A percentile compares a stretch with the other conserved stretches of the same genome.
Conservation (phyloP, 306 rosid species). For the Vicia villosa region DNA sequence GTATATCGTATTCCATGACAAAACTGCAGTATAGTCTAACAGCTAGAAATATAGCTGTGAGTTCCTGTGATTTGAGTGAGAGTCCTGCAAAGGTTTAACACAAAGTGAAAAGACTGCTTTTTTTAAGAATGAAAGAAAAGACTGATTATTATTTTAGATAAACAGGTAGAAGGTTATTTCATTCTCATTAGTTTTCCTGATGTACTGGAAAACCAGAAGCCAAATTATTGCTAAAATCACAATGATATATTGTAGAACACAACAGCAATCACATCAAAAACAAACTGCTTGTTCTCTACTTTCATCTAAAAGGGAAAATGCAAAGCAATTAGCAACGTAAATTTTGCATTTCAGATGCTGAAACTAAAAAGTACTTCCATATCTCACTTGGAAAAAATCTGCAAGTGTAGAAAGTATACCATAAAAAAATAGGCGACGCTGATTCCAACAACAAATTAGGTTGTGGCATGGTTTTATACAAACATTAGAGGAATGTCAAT, state of each 20-base stretch:
- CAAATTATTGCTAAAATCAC: not conserved
- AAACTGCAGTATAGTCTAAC: conserved; percentile 77
- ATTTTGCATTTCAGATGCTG: not conserved
- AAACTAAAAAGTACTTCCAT: not conserved
- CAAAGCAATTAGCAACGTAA: not conserved
- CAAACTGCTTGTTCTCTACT: not conserved
- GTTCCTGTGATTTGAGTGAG: conserved; percentile 80
- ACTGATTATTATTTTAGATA: not conserved
- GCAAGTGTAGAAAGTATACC: not conserved
- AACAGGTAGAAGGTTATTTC: not conserved
- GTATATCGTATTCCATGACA: conserved; percentile 82
- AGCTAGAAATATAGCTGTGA: conserved; percentile 68
- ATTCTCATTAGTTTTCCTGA: not conserved
- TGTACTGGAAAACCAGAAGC: not conserved
- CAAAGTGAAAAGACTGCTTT: not conserved
- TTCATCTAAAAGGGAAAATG: conserved; percentile 14
- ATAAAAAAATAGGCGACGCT: not conserved
- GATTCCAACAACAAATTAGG: not conserved
- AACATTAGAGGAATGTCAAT: not conserved
- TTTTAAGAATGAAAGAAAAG: not conserved
- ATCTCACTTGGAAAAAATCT: not conserved
- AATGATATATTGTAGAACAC: not conserved
- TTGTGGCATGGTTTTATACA: not conserved
- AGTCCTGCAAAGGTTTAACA: conserved; percentile 52
- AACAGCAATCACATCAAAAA: not conserved